These are phyloP conservation scores for Heracleum sosnowskyi DNA, from an alignment of 129 eudicot species.

Conservation along the genomic window DNA sequence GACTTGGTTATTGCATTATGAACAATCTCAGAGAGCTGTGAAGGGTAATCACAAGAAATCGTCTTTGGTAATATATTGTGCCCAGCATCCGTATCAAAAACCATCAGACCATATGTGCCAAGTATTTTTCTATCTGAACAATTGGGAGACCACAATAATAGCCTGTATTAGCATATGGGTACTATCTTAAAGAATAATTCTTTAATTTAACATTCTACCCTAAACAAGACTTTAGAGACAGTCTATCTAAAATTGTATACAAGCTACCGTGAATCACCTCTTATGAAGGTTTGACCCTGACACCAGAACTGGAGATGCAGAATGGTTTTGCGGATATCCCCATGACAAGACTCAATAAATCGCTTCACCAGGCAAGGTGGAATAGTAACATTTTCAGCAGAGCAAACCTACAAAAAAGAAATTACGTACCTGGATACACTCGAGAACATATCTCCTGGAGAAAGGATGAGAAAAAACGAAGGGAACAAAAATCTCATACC, in stretches of 20 bases:
- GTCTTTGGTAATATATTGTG: conserved; percentile 60
- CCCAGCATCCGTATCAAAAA: conserved; percentile 62
- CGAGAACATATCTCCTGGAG: conserved; percentile 7
- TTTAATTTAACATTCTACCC: background rate
- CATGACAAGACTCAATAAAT: conserved; percentile 45
- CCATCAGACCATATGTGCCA: conserved; percentile 33
- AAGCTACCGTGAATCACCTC: conserved; percentile 32
- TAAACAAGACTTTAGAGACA: background rate
- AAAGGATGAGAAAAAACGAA: conserved; percentile 12
- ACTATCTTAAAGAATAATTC: background rate
- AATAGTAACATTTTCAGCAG: conserved; percentile 50
- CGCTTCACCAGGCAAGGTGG: conserved; percentile 49
- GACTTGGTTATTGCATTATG: conserved; percentile 60
- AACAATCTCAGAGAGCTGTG: conserved; percentile 61
- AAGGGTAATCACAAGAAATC: conserved; percentile 46
- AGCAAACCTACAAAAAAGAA: conserved; percentile 52
- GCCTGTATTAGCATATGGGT: background rate
- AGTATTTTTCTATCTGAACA: conserved; percentile 36
- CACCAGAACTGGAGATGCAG: conserved; percentile 95
- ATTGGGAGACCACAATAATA: background rate
- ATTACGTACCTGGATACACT: conserved; percentile 3
- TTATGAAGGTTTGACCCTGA: conserved; percentile 53
- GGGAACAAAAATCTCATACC: conserved; percentile 37
- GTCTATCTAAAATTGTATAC: background rate
- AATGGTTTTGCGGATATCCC: conserved; percentile 92